Evolutionary conservation across 2,329 filamentous ascomycete genomes (phyloP).

Genomic region (Phialophora tarda): DNA sequence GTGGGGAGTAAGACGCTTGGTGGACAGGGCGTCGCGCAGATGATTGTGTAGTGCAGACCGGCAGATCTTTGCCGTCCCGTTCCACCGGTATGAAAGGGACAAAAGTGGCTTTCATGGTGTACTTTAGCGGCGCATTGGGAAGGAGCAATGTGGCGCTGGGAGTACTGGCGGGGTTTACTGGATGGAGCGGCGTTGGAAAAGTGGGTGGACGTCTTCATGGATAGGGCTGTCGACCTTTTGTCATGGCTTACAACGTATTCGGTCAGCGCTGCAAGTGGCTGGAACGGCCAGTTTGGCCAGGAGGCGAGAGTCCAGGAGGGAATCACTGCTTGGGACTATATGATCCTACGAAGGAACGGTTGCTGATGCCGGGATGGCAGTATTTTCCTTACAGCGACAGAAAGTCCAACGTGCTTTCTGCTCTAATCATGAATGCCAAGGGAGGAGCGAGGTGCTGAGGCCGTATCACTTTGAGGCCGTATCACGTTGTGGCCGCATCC

Average conservation of each 20-base stretch:
- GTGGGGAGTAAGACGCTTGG: conserved; percentile 87
- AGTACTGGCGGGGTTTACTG: neutral
- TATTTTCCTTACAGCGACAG: neutral
- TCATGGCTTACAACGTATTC: neutral
- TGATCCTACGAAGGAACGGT: neutral
- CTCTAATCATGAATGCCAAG: neutral
- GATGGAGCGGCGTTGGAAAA: conserved; percentile 8
- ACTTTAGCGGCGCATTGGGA: conserved; percentile 19
- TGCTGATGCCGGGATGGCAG: neutral
- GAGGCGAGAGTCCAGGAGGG: neutral
- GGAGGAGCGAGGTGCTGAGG: neutral
- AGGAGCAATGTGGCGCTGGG: conserved; percentile 12
- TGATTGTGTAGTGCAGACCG: conserved; percentile 36
- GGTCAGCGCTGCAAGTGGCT: neutral
- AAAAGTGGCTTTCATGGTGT: conserved; percentile 25
- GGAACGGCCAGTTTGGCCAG: neutral
- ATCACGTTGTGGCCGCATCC: neutral
- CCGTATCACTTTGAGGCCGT: neutral
- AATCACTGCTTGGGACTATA: neutral
- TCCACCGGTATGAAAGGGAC: neutral
- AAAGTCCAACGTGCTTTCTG: neutral
- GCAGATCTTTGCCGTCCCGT: neutral
- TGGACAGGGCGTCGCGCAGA: conserved; percentile 64
- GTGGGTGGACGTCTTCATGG: neutral
- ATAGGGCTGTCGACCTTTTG: conserved; percentile 7